Base-by-base conservation (phyloP, 2,329 filamentous ascomycete species). In the Dothideomycetidae sp. region DNA sequence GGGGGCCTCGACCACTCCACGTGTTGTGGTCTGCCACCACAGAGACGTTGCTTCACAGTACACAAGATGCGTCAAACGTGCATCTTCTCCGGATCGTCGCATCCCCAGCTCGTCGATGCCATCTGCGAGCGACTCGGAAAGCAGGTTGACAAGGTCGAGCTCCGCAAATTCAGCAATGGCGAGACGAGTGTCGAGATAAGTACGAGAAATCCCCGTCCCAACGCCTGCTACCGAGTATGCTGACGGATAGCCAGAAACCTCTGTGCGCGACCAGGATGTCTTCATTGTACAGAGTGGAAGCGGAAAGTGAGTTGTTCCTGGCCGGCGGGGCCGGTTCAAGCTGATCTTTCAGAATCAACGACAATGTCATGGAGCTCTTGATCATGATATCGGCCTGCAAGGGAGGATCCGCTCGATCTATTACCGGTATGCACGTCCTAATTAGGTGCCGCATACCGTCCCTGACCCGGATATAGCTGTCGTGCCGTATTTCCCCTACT, bases 341-440 rank as follows among this genome's bases (percentile, higher is more conserved):
- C 48, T 54, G 49, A 55, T 48, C 39, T 41, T 28, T 42, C 54
- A 66, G 63, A 63, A 93, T 94, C 70, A 98, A 98, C 60, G 90
- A 98, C 64, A 92, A 84, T 53, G 85, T 98, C 56, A 94, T 98
- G 85, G 90, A 98, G 69, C 72, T 98, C 55, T 73, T 98, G 55
- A 96, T 98, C 61, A 93, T 98, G 83, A 94, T 96, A 52, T 90
- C 83, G 47, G 90, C 90, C 49, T 98, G 90, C 71, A 96, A 94
- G 62, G 86, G 90, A 54, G 90, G 88, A 48, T 96, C 90, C 38
- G 83, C 90, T 45, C 93, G 86, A 66, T 93, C 90, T 53, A 81
- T 96, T 56, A 96, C 88, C 50, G 88, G 88, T 93, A 68, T 50
- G 71, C n/a, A 26, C 21, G 7, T n/a, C 21, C 21, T 26, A 7